Conservation (phyloP, 2,329 filamentous ascomycete genomes). For the Xylaria digitata region DNA sequence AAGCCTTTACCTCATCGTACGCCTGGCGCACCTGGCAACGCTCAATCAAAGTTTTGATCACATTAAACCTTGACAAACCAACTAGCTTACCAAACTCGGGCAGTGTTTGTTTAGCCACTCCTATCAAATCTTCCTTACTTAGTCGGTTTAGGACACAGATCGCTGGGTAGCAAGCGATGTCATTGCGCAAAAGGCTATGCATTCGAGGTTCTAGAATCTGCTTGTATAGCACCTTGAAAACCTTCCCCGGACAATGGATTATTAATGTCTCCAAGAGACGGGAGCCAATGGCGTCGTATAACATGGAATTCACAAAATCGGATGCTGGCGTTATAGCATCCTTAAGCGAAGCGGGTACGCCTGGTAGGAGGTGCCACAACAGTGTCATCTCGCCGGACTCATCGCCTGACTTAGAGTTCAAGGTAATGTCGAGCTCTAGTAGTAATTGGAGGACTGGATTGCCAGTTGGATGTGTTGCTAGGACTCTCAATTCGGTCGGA, state of each 20-base stretch:
- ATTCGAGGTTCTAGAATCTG: slow-evolving; percentile 84
- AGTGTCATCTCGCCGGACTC: slow-evolving; percentile 63
- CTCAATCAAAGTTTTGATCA: slow-evolving; percentile 85
- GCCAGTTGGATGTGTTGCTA: slow-evolving; percentile 89
- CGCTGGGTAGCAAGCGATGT: slow-evolving; percentile 88
- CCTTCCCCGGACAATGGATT: slow-evolving; percentile 81
- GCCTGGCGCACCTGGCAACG: slow-evolving; percentile 77
- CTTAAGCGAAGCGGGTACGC: slow-evolving; percentile 74
- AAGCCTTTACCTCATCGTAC: slow-evolving; percentile 61
- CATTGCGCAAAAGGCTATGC: slow-evolving; percentile 84
- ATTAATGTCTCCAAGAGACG: slow-evolving; percentile 90
- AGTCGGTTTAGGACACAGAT: slow-evolving; percentile 85
- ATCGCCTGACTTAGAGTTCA: slow-evolving; percentile 70
- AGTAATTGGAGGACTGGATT: slow-evolving; percentile 94
- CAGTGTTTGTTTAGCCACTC: slow-evolving; percentile 76
- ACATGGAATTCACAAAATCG: slow-evolving; percentile 82
- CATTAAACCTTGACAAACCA: slow-evolving; percentile 78
- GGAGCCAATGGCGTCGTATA: slow-evolving; percentile 92
- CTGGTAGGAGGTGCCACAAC: slow-evolving; percentile 81
- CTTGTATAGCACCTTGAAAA: slow-evolving; percentile 89
- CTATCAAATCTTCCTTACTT: slow-evolving; percentile 84
- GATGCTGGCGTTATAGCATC: slow-evolving; percentile 79
- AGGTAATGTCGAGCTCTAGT: slow-evolving; percentile 83
- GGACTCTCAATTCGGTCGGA: slow-evolving; percentile 80
- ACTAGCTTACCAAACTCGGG: slow-evolving; percentile 80